Conservation (phyloP, 2,329 filamentous ascomycete genomes). For the Seiridium unicorne region DNA sequence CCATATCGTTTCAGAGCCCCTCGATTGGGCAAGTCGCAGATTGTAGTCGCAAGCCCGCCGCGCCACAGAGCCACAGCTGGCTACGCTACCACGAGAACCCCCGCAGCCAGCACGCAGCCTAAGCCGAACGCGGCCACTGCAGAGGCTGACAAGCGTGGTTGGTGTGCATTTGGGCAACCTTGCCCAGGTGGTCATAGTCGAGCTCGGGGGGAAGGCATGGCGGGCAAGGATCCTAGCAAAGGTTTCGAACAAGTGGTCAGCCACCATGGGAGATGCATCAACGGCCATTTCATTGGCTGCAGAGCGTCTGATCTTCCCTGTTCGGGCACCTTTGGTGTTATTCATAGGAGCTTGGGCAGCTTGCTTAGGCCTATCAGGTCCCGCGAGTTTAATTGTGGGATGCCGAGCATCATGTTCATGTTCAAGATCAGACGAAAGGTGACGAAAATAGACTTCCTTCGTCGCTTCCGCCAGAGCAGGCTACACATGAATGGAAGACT, state of each 20-base stretch:
- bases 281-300: constrained; percentile 1
- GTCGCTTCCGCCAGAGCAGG: neutral
- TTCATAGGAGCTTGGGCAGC: neutral
- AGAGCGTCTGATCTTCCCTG: constrained; percentile 5
- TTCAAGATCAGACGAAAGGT: neutral
- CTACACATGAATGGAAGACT: neutral
- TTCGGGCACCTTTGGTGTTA: constrained; percentile 4
- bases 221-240: neutral
- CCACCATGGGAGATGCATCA: neutral
- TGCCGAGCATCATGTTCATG: neutral
- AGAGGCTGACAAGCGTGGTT: neutral
- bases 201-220: neutral
- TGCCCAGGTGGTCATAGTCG: too few species aligned
- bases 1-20: constrained; percentile 12
- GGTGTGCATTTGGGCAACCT: too few species aligned
- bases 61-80: constrained; percentile 8
- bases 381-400: neutral
- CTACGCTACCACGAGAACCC: neutral
- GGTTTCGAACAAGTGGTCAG: neutral
- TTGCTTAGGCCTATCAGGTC: neutral
- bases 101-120: neutral
- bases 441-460: neutral
- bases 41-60: constrained; percentile 3
- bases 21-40: constrained; percentile 13
- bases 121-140: neutral